Evolutionary conservation across 106 monocot species (phyloP).

Genomic region (Phalaenopsis equestris): DNA sequence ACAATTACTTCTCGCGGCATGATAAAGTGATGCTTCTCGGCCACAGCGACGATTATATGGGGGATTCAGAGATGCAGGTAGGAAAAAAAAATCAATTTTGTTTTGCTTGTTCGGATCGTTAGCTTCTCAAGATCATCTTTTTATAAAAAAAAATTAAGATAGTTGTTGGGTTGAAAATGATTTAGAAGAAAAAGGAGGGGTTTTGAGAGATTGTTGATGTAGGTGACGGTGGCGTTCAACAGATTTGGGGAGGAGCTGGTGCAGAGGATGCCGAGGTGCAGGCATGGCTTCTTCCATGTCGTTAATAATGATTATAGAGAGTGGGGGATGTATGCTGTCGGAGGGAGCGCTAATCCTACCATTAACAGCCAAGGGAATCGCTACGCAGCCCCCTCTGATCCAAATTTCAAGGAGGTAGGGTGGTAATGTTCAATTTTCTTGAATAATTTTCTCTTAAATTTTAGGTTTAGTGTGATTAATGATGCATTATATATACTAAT

Average conservation of each 20-base stretch:
- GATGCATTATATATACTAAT: too few species aligned
- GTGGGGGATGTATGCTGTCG: conserved; percentile 85
- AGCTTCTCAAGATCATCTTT: too few species aligned
- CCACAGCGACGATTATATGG: conserved; percentile 40
- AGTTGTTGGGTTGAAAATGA: too few species aligned
- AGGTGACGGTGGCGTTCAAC: conserved; percentile 69
- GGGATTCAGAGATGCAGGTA: conserved; percentile 39
- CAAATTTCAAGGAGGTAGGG: conserved; percentile 46
- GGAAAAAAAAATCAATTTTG: too few species aligned
- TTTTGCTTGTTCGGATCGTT: too few species aligned
- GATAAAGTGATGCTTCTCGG: conserved; percentile 71
- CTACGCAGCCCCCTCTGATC: conserved; percentile 45
- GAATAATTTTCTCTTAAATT: too few species aligned
- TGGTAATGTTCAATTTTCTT: background rate
- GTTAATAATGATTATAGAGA: conserved; percentile 65
- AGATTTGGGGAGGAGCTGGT: conserved; percentile 44
- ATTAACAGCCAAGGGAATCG: conserved; percentile 74
- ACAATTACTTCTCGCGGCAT: conserved; percentile 53
- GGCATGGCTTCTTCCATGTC: conserved; percentile 52
- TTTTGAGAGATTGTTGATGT: conserved; percentile 10
- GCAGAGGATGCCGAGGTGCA: conserved; percentile 65
- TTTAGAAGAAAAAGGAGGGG: too few species aligned
- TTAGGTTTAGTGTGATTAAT: too few species aligned
- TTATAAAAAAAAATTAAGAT: too few species aligned
- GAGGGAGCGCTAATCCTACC: conserved; percentile 61